phyloP scores from a whole-genome alignment of 2,329 filamentous ascomycete genomes.

The Aspergillus pseudotamarii region DNA sequence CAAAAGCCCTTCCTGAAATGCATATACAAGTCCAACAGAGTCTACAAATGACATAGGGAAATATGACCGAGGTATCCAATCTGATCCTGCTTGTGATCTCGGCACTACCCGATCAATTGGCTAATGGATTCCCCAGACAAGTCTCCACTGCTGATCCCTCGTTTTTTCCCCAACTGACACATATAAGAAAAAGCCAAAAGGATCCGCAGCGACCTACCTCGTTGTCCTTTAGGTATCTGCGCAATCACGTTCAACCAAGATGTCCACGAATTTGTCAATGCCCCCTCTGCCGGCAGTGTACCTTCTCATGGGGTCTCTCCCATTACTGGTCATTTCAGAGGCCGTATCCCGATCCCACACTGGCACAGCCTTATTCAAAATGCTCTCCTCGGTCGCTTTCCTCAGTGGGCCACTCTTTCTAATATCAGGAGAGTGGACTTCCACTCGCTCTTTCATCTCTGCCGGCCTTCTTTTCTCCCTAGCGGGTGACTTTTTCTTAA shows the following conservation, averaged over 20 bases:
- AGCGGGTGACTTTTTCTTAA: conserved; percentile 29
- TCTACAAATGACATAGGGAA: not conserved
- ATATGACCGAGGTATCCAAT: not conserved
- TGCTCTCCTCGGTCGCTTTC: conserved; percentile 32
- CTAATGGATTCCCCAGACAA: not conserved
- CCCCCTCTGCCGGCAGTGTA: conserved; percentile 16
- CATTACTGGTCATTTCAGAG: conserved; percentile 30
- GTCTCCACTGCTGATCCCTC: not conserved
- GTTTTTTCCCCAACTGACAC: not conserved
- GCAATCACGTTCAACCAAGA: not conserved
- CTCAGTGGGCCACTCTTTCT: conserved; percentile 25
- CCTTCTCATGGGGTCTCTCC: conserved; percentile 28
- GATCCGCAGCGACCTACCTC: not conserved
- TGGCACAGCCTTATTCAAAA: conserved; percentile 33
- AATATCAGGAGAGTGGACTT: conserved; percentile 20
- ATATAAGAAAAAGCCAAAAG: not conserved
- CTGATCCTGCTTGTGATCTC: not conserved
- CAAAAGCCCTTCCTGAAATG: not conserved
- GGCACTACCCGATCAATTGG: not conserved
- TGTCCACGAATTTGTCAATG: conserved; percentile 1
- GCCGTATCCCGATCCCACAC: conserved; percentile 24
- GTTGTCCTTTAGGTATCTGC: too few relatives aligned
- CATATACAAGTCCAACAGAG: not conserved
- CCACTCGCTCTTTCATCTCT: conserved; percentile 24
- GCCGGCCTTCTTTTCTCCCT: conserved; percentile 29